phyloP scores from a whole-genome alignment of 495 filamentous ascomycete genomes.

The Hyaloscypha finlandica region DNA sequence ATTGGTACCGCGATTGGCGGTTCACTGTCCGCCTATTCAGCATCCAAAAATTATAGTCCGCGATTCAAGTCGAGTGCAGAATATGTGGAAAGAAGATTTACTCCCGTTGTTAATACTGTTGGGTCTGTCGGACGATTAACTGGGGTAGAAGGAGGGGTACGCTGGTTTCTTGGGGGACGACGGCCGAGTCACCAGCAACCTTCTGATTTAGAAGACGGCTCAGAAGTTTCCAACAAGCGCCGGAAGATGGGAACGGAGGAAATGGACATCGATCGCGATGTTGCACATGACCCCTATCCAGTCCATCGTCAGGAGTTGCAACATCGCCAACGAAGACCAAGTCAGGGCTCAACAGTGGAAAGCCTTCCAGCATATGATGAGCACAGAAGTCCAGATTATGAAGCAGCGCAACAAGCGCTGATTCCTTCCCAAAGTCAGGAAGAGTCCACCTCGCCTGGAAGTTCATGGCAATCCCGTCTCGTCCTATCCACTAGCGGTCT shows the following conservation, averaged over 20 bases:
- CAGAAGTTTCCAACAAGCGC: conserved; percentile 60
- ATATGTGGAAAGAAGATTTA: conserved; percentile 81
- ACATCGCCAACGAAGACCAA: conserved; percentile 36
- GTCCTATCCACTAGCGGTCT: conserved; percentile 83
- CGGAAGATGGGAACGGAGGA: conserved; percentile 51
- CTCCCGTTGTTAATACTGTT: conserved; percentile 79
- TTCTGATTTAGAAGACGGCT: conserved; percentile 41
- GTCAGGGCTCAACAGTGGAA: conserved; percentile 51
- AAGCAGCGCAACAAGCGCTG: conserved; percentile 38
- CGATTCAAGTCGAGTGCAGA: conserved; percentile 81
- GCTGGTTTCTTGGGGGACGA: conserved; percentile 68
- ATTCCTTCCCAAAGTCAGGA: conserved; percentile 22
- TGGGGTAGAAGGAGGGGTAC: conserved; percentile 77
- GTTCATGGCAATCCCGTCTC: conserved; percentile 71
- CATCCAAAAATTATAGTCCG: conserved; percentile 83
- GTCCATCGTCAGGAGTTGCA: conserved; percentile 35
- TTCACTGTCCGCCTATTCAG: conserved; percentile 77
- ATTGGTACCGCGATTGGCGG: conserved; percentile 78
- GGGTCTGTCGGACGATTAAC: conserved; percentile 78
- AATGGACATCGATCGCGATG: conserved; percentile 32
- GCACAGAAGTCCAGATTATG: conserved; percentile 69
- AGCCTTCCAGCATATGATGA: conserved; percentile 81
- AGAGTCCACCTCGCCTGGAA: conserved; percentile 38
- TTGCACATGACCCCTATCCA: conserved; percentile 44
- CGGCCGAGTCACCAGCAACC: conserved; percentile 41